These are phyloP conservation scores for Wallacemonas sp. DNA, from an alignment of 208 protist genomes.

Conservation along the genomic window DNA sequence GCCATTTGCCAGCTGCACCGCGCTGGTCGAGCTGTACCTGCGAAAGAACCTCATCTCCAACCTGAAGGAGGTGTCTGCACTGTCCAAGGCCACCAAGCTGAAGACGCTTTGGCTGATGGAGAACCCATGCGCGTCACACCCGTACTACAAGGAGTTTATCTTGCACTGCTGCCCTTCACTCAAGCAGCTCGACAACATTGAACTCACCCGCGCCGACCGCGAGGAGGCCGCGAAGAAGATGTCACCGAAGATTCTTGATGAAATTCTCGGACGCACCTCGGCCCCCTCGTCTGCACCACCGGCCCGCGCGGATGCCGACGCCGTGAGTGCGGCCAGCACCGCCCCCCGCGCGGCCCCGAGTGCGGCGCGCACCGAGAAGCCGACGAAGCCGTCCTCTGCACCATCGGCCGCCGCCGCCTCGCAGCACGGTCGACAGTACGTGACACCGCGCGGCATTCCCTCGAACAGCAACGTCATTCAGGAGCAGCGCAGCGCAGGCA, in stretches of 20 bases:
- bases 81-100: slow-evolving; percentile 71
- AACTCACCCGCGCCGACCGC: slow-evolving; percentile 74
- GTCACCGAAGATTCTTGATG: slow-evolving; percentile 55
- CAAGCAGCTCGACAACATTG: slow-evolving; percentile 85
- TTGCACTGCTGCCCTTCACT: slow-evolving; percentile 85
- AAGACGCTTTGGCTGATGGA: slow-evolving; percentile 92
- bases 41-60: slow-evolving; percentile 89
- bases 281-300: background rate
- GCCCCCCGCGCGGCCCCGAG: background rate
- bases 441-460: slow-evolving; percentile 8
- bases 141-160: slow-evolving; percentile 87
- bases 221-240: slow-evolving; percentile 49
- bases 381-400: slow-evolving; percentile 7
- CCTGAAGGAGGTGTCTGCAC: slow-evolving; percentile 73
- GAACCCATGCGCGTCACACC: slow-evolving; percentile 88
- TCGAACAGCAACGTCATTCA: slow-evolving; percentile 18
- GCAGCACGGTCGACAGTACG: slow-evolving; percentile 16
- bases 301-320: background rate
- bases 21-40: slow-evolving; percentile 91
- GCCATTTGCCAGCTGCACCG: slow-evolving; percentile 64
- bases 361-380: background rate
- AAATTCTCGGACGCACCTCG: slow-evolving; percentile 43
- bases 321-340: background rate
- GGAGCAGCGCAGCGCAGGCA: slow-evolving; percentile 29
- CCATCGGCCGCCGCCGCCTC: background rate